Base-by-base conservation (phyloP, 2,329 filamentous ascomycete species). In the Xylogone sp. region DNA sequence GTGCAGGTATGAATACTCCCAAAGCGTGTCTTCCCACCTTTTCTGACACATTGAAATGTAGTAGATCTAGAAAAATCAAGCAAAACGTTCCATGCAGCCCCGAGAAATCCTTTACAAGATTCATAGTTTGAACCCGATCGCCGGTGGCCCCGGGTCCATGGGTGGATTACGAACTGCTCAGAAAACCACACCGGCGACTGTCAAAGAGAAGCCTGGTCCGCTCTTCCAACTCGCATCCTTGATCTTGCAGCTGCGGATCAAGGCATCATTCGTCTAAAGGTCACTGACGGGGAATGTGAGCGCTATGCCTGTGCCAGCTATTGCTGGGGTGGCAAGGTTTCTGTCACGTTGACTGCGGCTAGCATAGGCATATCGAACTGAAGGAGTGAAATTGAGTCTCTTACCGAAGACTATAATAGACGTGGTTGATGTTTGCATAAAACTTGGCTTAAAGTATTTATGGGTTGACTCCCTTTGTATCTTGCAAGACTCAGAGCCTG, bases 391-490 rank as follows among this genome's bases (percentile, higher is more conserved):
- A 13, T 13, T 31, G 27, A 31, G 27, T 31, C 27, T 31, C 27
- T 31, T 31, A 31, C 27, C 27, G 7, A 31, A 31, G 13, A 13
- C 27, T 13, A 31, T 31, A 31, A 31, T 31, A 31, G 27, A 31
- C 27, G 27, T 31, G 13, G 27, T 31, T 31, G 27, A 13, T 13
- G 27, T 31, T 31, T 31, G 27, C 27, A 31, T 31, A 31, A 7
- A 43, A 24, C 45, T 58, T 19, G 48, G 53, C 2, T 42, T 60
- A 21, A 43, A 52, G 13, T 62, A 60, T 49, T 50, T 62, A n/a
- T 62, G 60, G 60, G 57, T 62, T 19, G 60, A 61, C 45, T 51
- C 57, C 16, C 46, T 62, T 34, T 62, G 59, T 50, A 57, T 59
- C 22, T 34, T 59, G 27, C 63, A 68, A 43, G 59, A 63, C 31